Base-by-base conservation (phyloP, 2,329 filamentous ascomycete genomes). In the Plectosphaerella cucumerina region DNA sequence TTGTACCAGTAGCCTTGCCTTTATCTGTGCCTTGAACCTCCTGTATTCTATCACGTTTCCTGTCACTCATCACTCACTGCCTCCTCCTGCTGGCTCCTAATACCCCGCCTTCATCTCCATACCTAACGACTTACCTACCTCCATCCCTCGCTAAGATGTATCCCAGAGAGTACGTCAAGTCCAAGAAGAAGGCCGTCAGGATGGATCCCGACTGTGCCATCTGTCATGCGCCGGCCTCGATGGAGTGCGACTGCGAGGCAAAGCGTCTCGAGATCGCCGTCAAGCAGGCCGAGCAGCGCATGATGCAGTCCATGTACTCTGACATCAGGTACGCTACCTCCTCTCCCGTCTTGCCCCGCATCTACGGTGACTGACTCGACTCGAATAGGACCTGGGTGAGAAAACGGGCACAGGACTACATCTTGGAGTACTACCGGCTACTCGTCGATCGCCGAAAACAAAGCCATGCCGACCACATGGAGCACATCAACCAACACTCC, bases 181-280 rank as follows among this genome's bases (percentile, higher is more conserved):
- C 57, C 34, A 70, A 72, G 60, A 79, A 77, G 67, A 65, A 71
- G 54, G 60, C 78, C 64, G 75, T 80, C 66, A 84, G 76, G 67
- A 86, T 86, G 81, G 84, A 87, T 61, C 84, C 84, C 42, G 81
- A 86, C 68, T 87, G 84, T 67, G 84, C 84, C 49, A 83, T 87
- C 62, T 87, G 84, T 66, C 74, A 75, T 61, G 75, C 77, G 56
- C 81, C 84, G 54, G 82, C 83, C 44, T 73, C 71, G 41, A 63
- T 76, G 58, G 74, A 71, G 54, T 87, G 84, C 65, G 81, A 84
- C 57, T 87, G 84, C 63, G 84, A 87, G 70, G 80, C 81, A 48
- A 84, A 82, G 59, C 80, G 82, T 23, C 74, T 87, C 26, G 82
- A 86, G 58, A 68, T 78, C 51, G 83, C 84, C 53, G 73, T 87